Evolutionary conservation across 371 early-diverging fungal species (phyloP).

Genomic region (Conidiobolus incongruus): DNA sequence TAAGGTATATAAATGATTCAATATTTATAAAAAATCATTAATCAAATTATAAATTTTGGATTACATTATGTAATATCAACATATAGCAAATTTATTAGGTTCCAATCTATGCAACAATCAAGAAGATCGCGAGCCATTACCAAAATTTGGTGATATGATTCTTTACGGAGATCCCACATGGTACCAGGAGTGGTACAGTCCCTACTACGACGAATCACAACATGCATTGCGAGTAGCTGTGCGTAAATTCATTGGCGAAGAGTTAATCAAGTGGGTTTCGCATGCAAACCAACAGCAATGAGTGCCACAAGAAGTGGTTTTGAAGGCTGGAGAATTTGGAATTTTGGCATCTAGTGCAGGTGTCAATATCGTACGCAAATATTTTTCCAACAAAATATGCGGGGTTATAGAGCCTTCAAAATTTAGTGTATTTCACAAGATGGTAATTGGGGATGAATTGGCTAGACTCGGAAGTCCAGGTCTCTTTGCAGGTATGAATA

Average conservation of each 20-base stretch:
- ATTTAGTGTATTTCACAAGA: constrained; percentile 60
- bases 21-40: no score
- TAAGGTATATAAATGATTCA: no score
- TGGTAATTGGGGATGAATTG: constrained; percentile 53
- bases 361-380: constrained; percentile 7
- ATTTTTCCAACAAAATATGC: constrained; percentile 6
- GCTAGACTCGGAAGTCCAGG: constrained; percentile 67
- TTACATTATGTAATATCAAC: no score
- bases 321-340: constrained; percentile 47
- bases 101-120: neutral
- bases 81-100: no score
- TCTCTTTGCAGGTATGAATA: constrained; percentile 56
- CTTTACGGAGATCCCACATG: constrained; percentile 70
- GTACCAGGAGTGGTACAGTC: constrained; percentile 53
- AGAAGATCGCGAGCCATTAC: constrained; percentile 2
- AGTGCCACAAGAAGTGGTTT: constrained; percentile 36
- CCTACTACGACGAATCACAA: constrained; percentile 59
- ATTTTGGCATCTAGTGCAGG: constrained; percentile 40
- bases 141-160: constrained; percentile 43
- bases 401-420: constrained; percentile 25
- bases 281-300: constrained; percentile 69
- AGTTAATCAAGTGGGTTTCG: constrained; percentile 54
- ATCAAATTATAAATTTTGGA: no score
- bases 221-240: constrained; percentile 35
- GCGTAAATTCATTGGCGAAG: constrained; percentile 50